A percentile compares a stretch with the other conserved stretches of the same genome.
These are phyloP conservation scores for Exophiala mesophila DNA, from an alignment of 2,329 filamentous ascomycete genomes.

Conservation along the genomic window DNA sequence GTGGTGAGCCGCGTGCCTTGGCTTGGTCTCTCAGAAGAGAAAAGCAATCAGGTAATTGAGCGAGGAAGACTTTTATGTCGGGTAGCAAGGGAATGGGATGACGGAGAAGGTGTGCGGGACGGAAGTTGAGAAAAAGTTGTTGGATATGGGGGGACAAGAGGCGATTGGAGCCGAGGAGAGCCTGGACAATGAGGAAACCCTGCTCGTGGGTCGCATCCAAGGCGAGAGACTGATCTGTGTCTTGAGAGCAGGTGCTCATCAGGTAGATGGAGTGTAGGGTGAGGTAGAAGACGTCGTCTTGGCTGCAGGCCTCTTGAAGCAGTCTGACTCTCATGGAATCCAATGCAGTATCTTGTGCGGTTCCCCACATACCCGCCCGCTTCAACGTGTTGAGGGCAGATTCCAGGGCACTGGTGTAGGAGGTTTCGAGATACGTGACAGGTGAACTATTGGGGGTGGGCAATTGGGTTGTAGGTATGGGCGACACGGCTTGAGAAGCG, in stretches of 20 bases:
- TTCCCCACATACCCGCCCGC: neutral
- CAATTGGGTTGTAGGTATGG: conserved; percentile 2
- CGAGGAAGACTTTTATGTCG: neutral
- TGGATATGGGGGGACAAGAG: conserved; percentile 1
- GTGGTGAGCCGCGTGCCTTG: neutral
- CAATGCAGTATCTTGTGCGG: neutral
- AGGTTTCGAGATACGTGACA: neutral
- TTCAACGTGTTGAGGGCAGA: conserved; percentile 1
- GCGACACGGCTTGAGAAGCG: too few species aligned
- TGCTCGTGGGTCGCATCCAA: neutral
- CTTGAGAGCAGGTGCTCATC: neutral
- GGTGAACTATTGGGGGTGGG: conserved; percentile 15
- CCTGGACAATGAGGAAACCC: conserved; percentile 3
- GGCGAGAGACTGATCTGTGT: conserved; percentile 1
- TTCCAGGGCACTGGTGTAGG: conserved; percentile 3
- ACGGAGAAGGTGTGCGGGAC: neutral
- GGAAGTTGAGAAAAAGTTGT: neutral
- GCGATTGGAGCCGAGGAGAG: conserved; percentile 1
- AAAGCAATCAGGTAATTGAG: neutral
- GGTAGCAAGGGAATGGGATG: neutral
- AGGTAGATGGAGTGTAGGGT: conserved; percentile 29
- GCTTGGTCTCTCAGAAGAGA: neutral
- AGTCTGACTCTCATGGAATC: conserved; percentile 29
- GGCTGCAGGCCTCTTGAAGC: conserved; percentile 52
- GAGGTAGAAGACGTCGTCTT: conserved; percentile 59